Percentiles rank a stretch among this genome's conserved stretches.
phyloP scores from a whole-genome alignment of 768 basidiomycete genomes.

The Suillus lakei region DNA sequence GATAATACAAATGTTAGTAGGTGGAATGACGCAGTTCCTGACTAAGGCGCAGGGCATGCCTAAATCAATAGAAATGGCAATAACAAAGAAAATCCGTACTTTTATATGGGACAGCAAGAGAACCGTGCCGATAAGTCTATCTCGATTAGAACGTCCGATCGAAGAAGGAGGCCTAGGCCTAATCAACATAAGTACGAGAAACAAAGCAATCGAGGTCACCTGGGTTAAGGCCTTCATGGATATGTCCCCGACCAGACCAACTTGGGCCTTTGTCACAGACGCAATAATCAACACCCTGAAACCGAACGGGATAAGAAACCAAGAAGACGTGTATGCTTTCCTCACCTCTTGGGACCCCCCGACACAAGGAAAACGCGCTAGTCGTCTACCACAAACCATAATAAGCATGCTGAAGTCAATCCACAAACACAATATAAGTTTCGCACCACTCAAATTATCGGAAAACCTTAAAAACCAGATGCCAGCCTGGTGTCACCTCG shows the following conservation, averaged over 20 bases:
- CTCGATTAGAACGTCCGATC: too few relatives aligned
- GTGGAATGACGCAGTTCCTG: too few relatives aligned
- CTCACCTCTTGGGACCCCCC: background rate
- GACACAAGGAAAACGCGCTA: background rate
- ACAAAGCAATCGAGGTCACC: background rate
- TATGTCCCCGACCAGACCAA: fast-evolving
- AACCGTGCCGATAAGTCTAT: too few relatives aligned
- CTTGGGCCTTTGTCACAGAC: background rate
- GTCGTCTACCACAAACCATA: background rate
- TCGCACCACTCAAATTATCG: background rate
- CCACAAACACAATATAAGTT: background rate
- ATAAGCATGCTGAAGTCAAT: background rate
- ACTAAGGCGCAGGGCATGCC: too few relatives aligned
- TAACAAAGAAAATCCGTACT: too few relatives aligned
- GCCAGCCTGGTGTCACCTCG: background rate
- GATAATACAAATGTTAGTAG: too few relatives aligned
- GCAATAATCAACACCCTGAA: background rate
- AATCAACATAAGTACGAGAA: too few relatives aligned
- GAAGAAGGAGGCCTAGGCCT: too few relatives aligned
- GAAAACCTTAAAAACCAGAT: background rate
- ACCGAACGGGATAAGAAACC: background rate
- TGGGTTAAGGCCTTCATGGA: conserved; percentile 23
- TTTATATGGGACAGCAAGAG: too few relatives aligned
- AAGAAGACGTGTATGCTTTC: fast-evolving
- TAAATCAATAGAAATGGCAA: too few relatives aligned